Percentiles rank a stretch among this genome's conserved stretches.
phyloP scores from a whole-genome alignment of 371 early-diverging fungal species.

The Mortierella sp. region DNA sequence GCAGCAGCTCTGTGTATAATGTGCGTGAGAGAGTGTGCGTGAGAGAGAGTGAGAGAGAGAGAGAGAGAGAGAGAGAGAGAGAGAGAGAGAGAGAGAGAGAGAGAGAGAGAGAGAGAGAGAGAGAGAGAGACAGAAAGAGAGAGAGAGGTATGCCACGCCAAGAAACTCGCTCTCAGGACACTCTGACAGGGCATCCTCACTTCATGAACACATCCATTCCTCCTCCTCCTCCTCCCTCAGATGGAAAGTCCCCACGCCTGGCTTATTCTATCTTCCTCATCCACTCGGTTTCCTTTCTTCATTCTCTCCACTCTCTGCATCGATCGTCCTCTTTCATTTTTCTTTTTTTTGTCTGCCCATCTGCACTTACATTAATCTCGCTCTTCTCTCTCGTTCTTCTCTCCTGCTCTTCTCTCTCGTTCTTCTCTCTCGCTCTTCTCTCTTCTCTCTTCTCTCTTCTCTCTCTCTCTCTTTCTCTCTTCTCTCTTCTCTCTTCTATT shows the following conservation, averaged over 20 bases:
- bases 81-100: slow-evolving; percentile 69
- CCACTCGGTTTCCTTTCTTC: background rate
- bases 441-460: slow-evolving; percentile 2
- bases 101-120: no score
- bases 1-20: slow-evolving; percentile 44
- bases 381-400: background rate
- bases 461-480: slow-evolving; percentile 10
- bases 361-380: no score
- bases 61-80: background rate
- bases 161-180: no score
- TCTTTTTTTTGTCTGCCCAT: no score
- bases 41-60: slow-evolving; percentile 3
- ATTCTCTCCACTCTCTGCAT: slow-evolving; percentile 3
- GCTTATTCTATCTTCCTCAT: background rate
- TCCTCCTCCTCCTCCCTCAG: no score
- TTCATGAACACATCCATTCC: no score
- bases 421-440: background rate
- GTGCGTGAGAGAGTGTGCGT: background rate
- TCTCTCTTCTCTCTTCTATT: background rate
- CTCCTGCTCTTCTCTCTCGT: background rate
- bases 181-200: no score
- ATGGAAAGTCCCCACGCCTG: no score
- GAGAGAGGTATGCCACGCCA: no score
- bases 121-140: background rate
- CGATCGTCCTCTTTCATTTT: slow-evolving; percentile 1